A percentile compares a stretch with the other conserved stretches of the same genome.
Evolutionary conservation across 352 stramenopile genomes (phyloP).

Genomic region (Pythium guiyangense): DNA sequence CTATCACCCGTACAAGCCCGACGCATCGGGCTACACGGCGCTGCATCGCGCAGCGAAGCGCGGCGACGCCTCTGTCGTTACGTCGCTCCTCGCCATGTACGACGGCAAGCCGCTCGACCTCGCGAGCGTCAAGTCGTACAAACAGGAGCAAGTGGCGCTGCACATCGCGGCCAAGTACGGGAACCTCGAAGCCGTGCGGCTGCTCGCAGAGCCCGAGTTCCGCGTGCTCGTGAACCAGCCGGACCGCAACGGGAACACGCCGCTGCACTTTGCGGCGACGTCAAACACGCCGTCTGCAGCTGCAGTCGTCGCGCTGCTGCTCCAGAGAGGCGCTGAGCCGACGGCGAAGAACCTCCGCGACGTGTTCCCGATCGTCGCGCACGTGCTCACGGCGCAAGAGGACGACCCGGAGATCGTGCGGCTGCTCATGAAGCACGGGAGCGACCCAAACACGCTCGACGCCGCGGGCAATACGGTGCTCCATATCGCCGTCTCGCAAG

Average conservation of each 20-base stretch:
- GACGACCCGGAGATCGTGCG: slow-evolving; percentile 68
- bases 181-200: slow-evolving; percentile 47
- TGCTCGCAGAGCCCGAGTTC: slow-evolving; percentile 57
- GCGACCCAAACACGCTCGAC: slow-evolving; percentile 73
- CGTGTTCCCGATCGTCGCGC: slow-evolving; percentile 75
- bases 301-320: slow-evolving; percentile 55
- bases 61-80: slow-evolving; percentile 58
- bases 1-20: slow-evolving; percentile 81
- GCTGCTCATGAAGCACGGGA: slow-evolving; percentile 70
- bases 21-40: slow-evolving; percentile 74
- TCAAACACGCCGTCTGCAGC: slow-evolving; percentile 38
- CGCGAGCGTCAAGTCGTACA: slow-evolving; percentile 53
- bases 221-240: slow-evolving; percentile 48
- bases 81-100: slow-evolving; percentile 77
- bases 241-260: slow-evolving; percentile 79
- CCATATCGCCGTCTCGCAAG: slow-evolving; percentile 73
- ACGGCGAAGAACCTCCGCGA: slow-evolving; percentile 67
- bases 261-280: slow-evolving; percentile 77
- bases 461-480: slow-evolving; percentile 68
- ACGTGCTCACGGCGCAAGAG: slow-evolving; percentile 64
- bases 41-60: slow-evolving; percentile 73
- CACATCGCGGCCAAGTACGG: slow-evolving; percentile 83
- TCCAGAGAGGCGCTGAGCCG: slow-evolving; percentile 49
- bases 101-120: slow-evolving; percentile 68
- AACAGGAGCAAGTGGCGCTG: slow-evolving; percentile 75